A percentile compares a stretch with the other conserved stretches of the same genome.
These are phyloP conservation scores for Solanum sparsipilum DNA, from an alignment of 257 asterid genomes.

Conservation along the genomic window DNA sequence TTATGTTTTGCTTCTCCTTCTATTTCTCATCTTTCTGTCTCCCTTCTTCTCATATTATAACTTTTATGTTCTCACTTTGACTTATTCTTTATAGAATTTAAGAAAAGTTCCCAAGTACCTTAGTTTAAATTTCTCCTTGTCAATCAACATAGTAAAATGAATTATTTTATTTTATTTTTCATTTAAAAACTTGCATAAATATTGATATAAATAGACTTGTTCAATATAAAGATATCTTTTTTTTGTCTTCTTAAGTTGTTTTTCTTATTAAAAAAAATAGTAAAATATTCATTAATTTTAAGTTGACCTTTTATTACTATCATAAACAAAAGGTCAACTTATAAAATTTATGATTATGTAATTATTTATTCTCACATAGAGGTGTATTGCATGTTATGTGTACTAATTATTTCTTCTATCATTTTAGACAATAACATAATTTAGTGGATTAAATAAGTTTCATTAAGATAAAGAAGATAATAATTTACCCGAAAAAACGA, in stretches of 20 bases:
- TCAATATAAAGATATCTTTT: neutral
- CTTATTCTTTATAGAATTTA: neutral
- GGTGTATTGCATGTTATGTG: neutral
- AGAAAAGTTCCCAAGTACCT: neutral
- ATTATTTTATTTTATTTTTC: neutral
- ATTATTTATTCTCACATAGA: neutral
- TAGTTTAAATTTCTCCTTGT: neutral
- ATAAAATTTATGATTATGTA: neutral
- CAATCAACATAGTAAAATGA: neutral
- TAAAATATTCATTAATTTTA: neutral
- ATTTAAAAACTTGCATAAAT: neutral
- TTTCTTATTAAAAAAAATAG: neutral
- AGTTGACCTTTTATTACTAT: neutral
- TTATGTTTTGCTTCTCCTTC: neutral
- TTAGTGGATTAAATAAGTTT: neutral
- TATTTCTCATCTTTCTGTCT: neutral
- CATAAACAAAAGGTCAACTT: neutral
- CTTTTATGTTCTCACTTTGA: neutral
- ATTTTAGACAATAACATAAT: neutral
- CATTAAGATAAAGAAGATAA: neutral
- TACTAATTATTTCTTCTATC: neutral
- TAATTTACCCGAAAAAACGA: neutral
- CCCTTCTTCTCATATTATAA: neutral
- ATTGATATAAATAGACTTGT: neutral
- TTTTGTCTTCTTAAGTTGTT: neutral